Conservation (phyloP, 164 flowering plant genomes). For the Vitis vinifera region ASM3070453v1 NC_081807.1:6761501-6762000, state of each 20-base stretch:
- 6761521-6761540: not conserved
- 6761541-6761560: not conserved
- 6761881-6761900: too few relatives aligned
- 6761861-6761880: too few relatives aligned
- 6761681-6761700: not conserved
- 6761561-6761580: constrained; percentile 2
- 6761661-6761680: not conserved
- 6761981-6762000: too few relatives aligned
- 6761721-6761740: not conserved
- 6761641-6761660: not conserved
- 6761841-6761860: too few relatives aligned
- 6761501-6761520: not conserved
- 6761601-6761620: not conserved
- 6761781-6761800: too few relatives aligned
- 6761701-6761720: not conserved
- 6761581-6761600: not conserved
- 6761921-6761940: too few relatives aligned
- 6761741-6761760: not conserved
- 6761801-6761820: too few relatives aligned
- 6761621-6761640: not conserved
- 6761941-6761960: too few relatives aligned
- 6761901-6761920: too few relatives aligned
- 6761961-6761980: too few relatives aligned
- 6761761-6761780: too few relatives aligned
- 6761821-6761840: too few relatives aligned